Base-by-base conservation (phyloP, 768 basidiomycete species). In the Mycena galericulata region DNA sequence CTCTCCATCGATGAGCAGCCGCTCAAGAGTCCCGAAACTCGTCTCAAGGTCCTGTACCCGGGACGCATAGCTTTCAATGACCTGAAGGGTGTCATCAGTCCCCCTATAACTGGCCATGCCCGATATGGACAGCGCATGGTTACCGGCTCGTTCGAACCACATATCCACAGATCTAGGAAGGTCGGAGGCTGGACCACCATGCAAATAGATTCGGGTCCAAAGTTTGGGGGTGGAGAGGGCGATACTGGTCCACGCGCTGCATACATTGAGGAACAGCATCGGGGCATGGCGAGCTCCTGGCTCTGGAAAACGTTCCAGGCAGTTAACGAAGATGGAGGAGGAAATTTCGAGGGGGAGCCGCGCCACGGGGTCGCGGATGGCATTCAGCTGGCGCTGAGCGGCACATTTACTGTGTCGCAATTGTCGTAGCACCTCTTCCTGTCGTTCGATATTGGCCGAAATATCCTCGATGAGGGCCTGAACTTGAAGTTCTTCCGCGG, bases 331-430 rank as follows among this genome's bases (percentile, higher is more conserved):
- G 8, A 65, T 65, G 6, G 41, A 46, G 14, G 45, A 57, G 17
- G 63, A 47, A 14, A 65, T 27, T 50, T 65, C 63, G 46, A 65
- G 54, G 15, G 54, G 63, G 4, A 65, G 15, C 15, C 63, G 55
- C 6, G 45, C 46, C 1, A 65, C 17, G 12, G 63, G 54, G 20
- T 65, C 63, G n/a, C 54, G 55, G 38, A 49, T n/a, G 27, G 45
- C 36, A 22, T 65, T 57, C 46, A 64, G 43, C 34, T 56, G 45
- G 45, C 32, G 24, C 45, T 47, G 32, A 17, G 22, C 32, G 26
- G 26, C 32, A n/a, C 4, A n/a, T 64, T 55, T 64, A 17, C 45
- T 36, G 10, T 7, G 11, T 18, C 49, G 32, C 26, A 46, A 34
- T 26, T 56, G 43, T 26, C 24, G 32, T 17, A 54, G 45, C 24